Evolutionary conservation across 345 rosid genomes (phyloP).

Genomic region (Orychophragmus violaceus): DNA sequence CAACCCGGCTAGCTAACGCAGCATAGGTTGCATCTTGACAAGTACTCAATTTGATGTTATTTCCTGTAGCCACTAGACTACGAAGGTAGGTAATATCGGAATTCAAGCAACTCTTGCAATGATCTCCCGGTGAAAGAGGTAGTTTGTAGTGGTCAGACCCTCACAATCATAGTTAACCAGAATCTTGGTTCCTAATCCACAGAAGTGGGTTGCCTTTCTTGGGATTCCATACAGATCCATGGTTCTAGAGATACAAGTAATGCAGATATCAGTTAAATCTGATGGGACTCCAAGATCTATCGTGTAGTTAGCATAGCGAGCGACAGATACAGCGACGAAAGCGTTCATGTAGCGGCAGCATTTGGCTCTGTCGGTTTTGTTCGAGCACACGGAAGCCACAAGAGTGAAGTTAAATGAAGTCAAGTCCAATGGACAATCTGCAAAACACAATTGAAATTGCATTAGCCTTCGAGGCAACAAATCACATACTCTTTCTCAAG

Average conservation of each 20-base stretch:
- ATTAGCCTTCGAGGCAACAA: no score
- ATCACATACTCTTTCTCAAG: no score
- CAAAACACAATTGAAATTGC: no score
- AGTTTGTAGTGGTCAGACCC: constrained; percentile 66
- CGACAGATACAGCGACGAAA: constrained; percentile 60
- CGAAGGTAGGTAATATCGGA: constrained; percentile 68
- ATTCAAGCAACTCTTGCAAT: constrained; percentile 70
- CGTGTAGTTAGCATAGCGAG: constrained; percentile 70
- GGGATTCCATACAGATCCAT: constrained; percentile 77
- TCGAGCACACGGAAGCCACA: no score
- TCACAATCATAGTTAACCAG: constrained; percentile 64
- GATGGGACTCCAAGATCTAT: constrained; percentile 60
- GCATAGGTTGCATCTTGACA: constrained; percentile 91
- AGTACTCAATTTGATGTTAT: constrained; percentile 66
- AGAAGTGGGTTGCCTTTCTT: constrained; percentile 61
- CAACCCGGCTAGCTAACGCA: no score
- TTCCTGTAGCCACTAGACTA: constrained; percentile 46
- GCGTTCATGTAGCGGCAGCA: constrained; percentile 95
- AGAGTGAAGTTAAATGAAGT: no score
- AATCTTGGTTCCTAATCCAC: constrained; percentile 84
- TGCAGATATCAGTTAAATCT: constrained; percentile 48
- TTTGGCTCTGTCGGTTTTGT: constrained; percentile 58
- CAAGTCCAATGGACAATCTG: no score
- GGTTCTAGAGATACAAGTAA: constrained; percentile 53
- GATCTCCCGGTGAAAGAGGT: constrained; percentile 46